Conservation (phyloP, 768 basidiomycete species). For the Podaxis sp. region DNA sequence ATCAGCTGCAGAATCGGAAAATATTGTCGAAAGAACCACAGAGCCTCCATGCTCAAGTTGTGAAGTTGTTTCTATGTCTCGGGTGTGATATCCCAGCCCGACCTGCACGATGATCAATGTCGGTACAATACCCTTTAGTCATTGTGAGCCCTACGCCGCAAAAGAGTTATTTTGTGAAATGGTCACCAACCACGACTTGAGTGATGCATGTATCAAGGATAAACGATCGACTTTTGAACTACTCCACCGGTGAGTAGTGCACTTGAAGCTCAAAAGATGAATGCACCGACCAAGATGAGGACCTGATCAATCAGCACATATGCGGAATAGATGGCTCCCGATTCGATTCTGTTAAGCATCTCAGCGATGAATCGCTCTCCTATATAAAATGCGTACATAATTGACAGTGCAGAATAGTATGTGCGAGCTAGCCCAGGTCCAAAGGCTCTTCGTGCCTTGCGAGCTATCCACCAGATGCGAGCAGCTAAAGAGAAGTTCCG, state of each 20-base stretch:
- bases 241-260: neutral
- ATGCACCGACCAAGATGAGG: neutral
- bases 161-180: neutral
- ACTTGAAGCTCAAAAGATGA: too few species aligned
- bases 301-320: neutral
- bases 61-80: neutral
- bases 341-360: constrained; percentile 31
- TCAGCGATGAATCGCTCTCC: neutral
- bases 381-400: constrained; percentile 28
- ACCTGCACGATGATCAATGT: constrained; percentile 8
- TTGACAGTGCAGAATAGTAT: constrained; percentile 33
- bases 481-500: constrained; percentile 24
- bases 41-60: neutral
- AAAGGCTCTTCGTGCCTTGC: constrained; percentile 26
- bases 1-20: neutral
- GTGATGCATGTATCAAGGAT: constrained; percentile 27
- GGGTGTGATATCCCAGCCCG: neutral
- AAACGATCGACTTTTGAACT: constrained; percentile 3
- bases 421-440: constrained; percentile 28
- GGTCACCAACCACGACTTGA: constrained; percentile 18
- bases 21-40: neutral
- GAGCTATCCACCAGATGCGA: constrained; percentile 35
- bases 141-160: neutral
- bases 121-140: neutral
- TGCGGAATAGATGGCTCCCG: constrained; percentile 35